Conservation (phyloP, 257 asterid species). For the Solanum gracilifrons region DNA sequence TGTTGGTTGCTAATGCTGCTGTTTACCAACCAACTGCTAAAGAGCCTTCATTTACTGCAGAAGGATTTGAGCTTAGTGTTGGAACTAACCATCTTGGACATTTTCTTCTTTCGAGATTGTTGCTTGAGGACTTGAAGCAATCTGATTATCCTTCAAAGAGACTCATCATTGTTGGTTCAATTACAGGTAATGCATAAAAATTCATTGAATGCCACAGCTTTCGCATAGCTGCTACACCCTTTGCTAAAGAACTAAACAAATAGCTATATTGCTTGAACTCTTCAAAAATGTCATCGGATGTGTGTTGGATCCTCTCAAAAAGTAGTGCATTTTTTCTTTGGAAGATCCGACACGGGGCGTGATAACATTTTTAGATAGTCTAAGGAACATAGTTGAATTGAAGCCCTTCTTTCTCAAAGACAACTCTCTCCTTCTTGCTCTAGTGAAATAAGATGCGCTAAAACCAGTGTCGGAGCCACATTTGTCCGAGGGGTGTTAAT, state of each 20-base stretch:
- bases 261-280: not conserved
- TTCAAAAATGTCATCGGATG: not conserved
- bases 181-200: slow-evolving; percentile 22
- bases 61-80: slow-evolving; percentile 87
- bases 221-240: not conserved
- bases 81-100: slow-evolving; percentile 90
- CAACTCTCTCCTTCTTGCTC: not conserved
- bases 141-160: slow-evolving; percentile 80
- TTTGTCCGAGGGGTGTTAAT: not conserved
- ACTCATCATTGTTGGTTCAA: slow-evolving; percentile 90
- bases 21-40: slow-evolving; percentile 75
- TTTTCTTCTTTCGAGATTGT: slow-evolving; percentile 73
- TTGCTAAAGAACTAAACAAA: not conserved
- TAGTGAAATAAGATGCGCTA: not conserved
- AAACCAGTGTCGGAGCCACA: not conserved
- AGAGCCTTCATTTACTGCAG: slow-evolving; percentile 74
- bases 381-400: not conserved
- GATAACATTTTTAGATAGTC: not conserved
- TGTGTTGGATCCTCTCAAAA: not conserved
- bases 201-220: not conserved
- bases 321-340: not conserved
- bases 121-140: slow-evolving; percentile 66
- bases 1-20: slow-evolving; percentile 84
- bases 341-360: not conserved
- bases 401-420: not conserved